phyloP scores from a whole-genome alignment of 2,329 filamentous ascomycete species.

The Colletotrichum higginsianum region DNA sequence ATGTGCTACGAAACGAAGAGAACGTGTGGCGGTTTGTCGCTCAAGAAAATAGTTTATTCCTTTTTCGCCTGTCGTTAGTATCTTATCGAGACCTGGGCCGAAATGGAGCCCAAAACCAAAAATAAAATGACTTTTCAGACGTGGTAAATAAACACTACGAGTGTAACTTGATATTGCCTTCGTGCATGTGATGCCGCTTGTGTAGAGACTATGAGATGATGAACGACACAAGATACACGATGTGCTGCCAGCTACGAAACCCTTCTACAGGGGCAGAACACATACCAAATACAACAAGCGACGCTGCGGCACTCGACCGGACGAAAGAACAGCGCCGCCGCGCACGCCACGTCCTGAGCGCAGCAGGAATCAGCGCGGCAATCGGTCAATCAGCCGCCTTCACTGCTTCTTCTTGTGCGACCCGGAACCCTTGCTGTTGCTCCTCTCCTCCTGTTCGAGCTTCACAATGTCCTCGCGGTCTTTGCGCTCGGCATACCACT shows the following conservation, averaged over 20 bases:
- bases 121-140: constrained; percentile 17
- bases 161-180: not conserved
- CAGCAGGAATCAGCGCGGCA: not conserved
- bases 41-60: not conserved
- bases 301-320: not conserved
- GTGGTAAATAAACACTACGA: constrained; percentile 14
- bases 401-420: constrained; percentile 44
- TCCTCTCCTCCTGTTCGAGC: constrained; percentile 65
- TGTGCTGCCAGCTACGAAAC: too few relatives aligned
- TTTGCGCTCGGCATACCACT: constrained; percentile 98
- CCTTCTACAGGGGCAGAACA: not conserved
- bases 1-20: not conserved
- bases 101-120: constrained; percentile 1
- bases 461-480: constrained; percentile 84
- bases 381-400: not conserved
- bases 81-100: constrained; percentile 12
- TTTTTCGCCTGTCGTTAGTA: constrained; percentile 21
- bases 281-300: too few relatives aligned
- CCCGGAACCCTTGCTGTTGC: constrained; percentile 24
- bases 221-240: not conserved
- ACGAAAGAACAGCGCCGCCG: not conserved
- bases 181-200: not conserved
- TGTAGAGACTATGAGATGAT: not conserved
- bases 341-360: not conserved
- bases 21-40: not conserved